A percentile compares a stretch with the other conserved stretches of the same genome.
Evolutionary conservation across 163 green algal species (phyloP).

Genomic region (Scenedesmus sp.): DNA sequence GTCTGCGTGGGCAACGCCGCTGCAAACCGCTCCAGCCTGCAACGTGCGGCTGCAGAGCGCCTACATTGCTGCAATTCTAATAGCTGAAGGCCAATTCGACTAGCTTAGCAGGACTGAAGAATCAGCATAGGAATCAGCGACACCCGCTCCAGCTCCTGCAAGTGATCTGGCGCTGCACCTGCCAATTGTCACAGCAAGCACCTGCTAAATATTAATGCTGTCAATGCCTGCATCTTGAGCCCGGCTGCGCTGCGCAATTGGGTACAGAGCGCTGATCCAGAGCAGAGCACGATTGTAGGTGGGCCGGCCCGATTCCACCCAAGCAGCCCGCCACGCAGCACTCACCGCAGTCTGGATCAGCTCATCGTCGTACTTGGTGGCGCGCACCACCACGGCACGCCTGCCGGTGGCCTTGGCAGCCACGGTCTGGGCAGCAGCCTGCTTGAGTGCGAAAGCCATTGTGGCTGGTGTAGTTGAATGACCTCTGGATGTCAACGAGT

Average conservation of each 20-base stretch:
- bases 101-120: background rate
- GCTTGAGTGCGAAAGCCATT: constrained; percentile 50
- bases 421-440: background rate
- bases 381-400: constrained; percentile 21
- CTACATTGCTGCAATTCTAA: background rate
- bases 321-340: background rate
- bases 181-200: constrained; percentile 4
- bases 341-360: constrained; percentile 90
- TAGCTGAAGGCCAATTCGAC: background rate
- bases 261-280: background rate
- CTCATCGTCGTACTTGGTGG: constrained; percentile 93
- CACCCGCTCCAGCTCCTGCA: background rate
- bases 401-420: constrained; percentile 14
- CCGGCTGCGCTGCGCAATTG: background rate
- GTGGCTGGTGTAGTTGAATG: constrained; percentile 20
- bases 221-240: background rate
- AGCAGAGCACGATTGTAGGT: constrained; percentile 14
- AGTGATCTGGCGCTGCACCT: background rate
- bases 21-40: background rate
- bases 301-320: background rate
- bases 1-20: constrained; percentile 9
- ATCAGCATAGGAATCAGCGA: background rate
- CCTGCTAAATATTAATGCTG: background rate
- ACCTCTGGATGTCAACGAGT: constrained; percentile 31
- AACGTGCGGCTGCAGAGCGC: background rate